Base-by-base conservation (phyloP, 2,329 filamentous ascomycete genomes). In the Mollisia scopiformis region DNA sequence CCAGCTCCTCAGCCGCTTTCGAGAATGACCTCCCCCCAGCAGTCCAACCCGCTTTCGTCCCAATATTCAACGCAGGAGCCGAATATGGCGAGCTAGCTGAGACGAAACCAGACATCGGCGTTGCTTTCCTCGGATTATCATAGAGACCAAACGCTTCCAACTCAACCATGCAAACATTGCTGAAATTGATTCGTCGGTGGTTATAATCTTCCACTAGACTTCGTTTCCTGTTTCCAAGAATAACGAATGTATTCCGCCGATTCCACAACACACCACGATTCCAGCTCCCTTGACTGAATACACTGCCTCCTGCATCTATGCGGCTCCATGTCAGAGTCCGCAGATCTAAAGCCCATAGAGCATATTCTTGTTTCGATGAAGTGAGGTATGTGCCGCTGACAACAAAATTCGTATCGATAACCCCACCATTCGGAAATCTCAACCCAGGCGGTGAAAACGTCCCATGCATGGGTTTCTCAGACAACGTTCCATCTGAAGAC, bases 171-270 rank as follows among this genome's bases (percentile, higher is more conserved):
- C 95, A 98, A 28, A 98, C 88, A 72, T 99, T 96, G 10, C 91
- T 91, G 74, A 98, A 99, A 76, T 99, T 99, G 76, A 99, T 96
- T 27, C 95, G 89, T 11, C 95, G 90, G 72, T 98, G 95, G 73
- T 98, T 98, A 76, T 99, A 99, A 75, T 99, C 95, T 69, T 99
- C 94, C 0, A 98, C 94, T 31, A 99, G 82, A 68, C 91, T 97
- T 64, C 95, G 84, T 76, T 96, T 97, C 37, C 95, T 87, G 75
- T 97, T 96, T 50, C 95, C 95, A 37, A 99, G 82, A 65, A 99
- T 94, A 33, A 98, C 93, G 77, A 98, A 99, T 0, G 92, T 92
- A 73, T 97, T 99, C 64, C 95, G 86, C 46, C 94, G 86, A 71
- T 91, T 91, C 95, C 95, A 99, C 7, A 99, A 77, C 30, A 99